Base-by-base conservation (phyloP, 2,329 filamentous ascomycete genomes). In the Epicoccum sorghinum region DNA sequence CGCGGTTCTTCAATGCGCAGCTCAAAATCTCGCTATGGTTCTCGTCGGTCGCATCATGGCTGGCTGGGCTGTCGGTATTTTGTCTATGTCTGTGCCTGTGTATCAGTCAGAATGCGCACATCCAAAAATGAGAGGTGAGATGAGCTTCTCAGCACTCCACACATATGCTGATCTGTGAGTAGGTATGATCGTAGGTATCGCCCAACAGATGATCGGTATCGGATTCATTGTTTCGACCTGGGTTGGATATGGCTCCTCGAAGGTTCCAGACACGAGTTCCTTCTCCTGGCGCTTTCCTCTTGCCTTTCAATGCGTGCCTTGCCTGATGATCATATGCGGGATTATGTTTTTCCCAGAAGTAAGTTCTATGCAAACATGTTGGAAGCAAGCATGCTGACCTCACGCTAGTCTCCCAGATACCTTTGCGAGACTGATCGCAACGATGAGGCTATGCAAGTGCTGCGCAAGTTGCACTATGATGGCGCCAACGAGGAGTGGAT, bases 41-140 rank as follows among this genome's bases (percentile, higher is more conserved):
- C 78, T 79, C 50, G 78, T 81, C 7, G 83, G 86, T 0, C 82
- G 86, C 9, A 82, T 86, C 61, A 77, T 87, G 52, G 83, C 71
- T 33, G 84, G 84, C 4, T 80, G 83, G 66, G 84, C 83, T 3
- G 81, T 86, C 39, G 85, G 83, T 9, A 68, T 83, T 14, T 78
- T 86, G 60, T 83, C 80, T 14, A 86, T 84, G 66, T 83, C 81
- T 3, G 82, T 88, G 3, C 86, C 85, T 3, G 80, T 85, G 30
- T 88, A 88, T 66, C 85, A 87, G 53, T 82, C 85, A 8, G 86
- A 88, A 66, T 81, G 83, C 48, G 84, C 85, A 0, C 79, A 84
- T 60, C 79, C 84, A 0, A 81, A 80, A 2, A 84, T 81, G 47
- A 80, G 86, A 62, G 85, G 85, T 61, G 58, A 2, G 18, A 12